Conservation (phyloP, 805 yeast genomes). For the Candida maltosa region DNA sequence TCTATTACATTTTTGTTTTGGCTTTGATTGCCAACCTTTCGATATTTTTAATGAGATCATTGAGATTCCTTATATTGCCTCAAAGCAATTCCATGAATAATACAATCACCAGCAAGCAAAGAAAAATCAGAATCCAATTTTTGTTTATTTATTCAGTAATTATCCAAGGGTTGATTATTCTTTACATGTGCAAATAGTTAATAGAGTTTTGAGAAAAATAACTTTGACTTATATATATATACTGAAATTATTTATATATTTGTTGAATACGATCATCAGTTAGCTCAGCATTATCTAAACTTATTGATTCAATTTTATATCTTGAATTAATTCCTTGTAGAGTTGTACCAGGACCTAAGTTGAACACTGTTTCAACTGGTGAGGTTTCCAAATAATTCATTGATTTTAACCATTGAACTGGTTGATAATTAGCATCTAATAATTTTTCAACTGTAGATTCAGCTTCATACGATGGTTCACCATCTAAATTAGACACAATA, state of each 20-base stretch:
- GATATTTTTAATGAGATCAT: conserved; percentile 65
- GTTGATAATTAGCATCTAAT: conserved; percentile 37
- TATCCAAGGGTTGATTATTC: conserved; percentile 71
- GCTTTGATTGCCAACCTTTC: conserved; percentile 44
- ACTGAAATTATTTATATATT: too few species aligned
- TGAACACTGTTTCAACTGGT: conserved; percentile 19
- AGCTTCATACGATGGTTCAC: conserved; percentile 16
- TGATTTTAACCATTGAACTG: conserved; percentile 42
- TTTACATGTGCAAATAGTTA: conserved; percentile 57
- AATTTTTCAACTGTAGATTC: conserved; percentile 27
- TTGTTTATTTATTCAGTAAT: conserved; percentile 80
- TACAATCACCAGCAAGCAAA: conserved; percentile 61
- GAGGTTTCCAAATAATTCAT: conserved; percentile 18
- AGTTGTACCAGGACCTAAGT: conserved; percentile 39
- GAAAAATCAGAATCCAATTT: conserved; percentile 82
- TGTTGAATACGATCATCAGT: too few species aligned
- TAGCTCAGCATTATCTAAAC: conserved; percentile 1
- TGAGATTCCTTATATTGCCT: conserved; percentile 67
- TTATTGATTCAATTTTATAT: conserved; percentile 5
- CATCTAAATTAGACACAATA: conserved; percentile 37
- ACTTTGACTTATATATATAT: too few species aligned
- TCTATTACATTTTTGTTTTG: conserved; percentile 32
- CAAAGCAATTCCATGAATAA: conserved; percentile 35
- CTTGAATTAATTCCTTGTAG: conserved; percentile 21
- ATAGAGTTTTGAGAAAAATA: not conserved